These are phyloP conservation scores for Rubroboletus satanas DNA, from an alignment of 768 basidiomycete species.

Conservation along the genomic window DNA sequence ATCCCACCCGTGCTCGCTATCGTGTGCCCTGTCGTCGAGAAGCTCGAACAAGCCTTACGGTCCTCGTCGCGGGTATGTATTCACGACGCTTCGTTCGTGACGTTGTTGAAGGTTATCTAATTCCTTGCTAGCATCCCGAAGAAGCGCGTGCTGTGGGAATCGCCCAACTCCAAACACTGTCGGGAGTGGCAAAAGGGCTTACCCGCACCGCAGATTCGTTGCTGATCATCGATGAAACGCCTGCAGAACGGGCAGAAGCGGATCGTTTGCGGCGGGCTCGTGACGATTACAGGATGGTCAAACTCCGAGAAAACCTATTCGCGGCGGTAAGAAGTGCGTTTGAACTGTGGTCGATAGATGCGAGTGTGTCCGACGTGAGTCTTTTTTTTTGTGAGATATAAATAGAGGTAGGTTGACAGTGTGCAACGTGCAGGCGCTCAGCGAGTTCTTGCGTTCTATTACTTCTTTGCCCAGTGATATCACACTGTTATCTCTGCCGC, in stretches of 20 bases:
- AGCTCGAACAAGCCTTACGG: slow-evolving; percentile 59
- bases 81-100: neutral
- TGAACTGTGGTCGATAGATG: slow-evolving; percentile 77
- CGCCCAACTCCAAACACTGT: slow-evolving; percentile 72
- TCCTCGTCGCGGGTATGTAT: slow-evolving; percentile 48
- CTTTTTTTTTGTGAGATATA: neutral
- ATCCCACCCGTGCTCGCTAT: slow-evolving; percentile 79
- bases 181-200: slow-evolving; percentile 84
- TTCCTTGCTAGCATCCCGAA: slow-evolving; percentile 54
- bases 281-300: slow-evolving; percentile 57
- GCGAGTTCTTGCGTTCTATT: slow-evolving; percentile 81
- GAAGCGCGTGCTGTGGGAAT: slow-evolving; percentile 65
- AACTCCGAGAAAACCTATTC: slow-evolving; percentile 65
- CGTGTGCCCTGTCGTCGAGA: slow-evolving; percentile 68
- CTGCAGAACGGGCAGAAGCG: slow-evolving; percentile 46
- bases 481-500: slow-evolving; percentile 76
- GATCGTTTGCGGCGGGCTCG: slow-evolving; percentile 58
- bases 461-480: slow-evolving; percentile 74
- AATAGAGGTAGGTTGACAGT: neutral
- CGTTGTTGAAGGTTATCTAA: neutral
- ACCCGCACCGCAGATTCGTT: slow-evolving; percentile 72
- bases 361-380: slow-evolving; percentile 72
- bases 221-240: slow-evolving; percentile 54
- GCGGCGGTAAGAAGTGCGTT: slow-evolving; percentile 55
- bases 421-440: slow-evolving; percentile 52